These are phyloP conservation scores for Cyclocybe cylindracea DNA, from an alignment of 768 basidiomycete genomes.

Conservation along the genomic window DNA sequence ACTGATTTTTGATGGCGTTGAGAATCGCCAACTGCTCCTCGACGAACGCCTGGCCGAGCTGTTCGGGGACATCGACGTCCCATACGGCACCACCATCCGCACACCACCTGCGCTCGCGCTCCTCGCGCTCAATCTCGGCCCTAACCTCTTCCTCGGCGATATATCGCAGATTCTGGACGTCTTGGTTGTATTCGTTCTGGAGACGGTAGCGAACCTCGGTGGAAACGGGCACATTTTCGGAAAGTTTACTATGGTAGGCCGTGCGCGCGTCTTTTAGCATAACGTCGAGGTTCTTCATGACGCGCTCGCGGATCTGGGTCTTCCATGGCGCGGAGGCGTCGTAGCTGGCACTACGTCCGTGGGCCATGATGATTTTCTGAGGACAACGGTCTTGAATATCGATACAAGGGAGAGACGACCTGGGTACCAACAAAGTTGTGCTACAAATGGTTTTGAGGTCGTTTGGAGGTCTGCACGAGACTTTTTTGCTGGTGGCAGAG, in stretches of 20 bases:
- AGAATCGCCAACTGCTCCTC: constrained; percentile 26
- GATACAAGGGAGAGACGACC: no score
- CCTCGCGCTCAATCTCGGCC: constrained; percentile 21
- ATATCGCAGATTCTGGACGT: constrained; percentile 16
- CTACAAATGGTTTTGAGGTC: no score
- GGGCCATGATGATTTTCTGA: constrained; percentile 17
- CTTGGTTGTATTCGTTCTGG: constrained; percentile 21
- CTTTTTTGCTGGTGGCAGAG: no score
- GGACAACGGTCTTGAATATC: no score
- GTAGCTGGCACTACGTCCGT: constrained; percentile 2
- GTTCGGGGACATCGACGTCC: constrained; percentile 8
- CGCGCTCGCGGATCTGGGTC: constrained; percentile 19
- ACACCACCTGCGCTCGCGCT: constrained; percentile 16
- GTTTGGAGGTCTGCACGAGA: no score
- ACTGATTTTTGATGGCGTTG: constrained; percentile 18
- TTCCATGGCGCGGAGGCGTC: constrained; percentile 17
- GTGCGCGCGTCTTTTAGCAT: constrained; percentile 18
- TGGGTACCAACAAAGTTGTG: no score
- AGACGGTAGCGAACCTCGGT: constrained; percentile 16
- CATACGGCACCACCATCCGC: background rate
- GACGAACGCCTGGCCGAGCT: constrained; percentile 17
- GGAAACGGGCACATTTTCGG: constrained; percentile 9
- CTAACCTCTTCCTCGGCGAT: constrained; percentile 23
- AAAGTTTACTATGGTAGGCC: constrained; percentile 20
- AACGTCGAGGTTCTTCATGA: constrained; percentile 25